Conservation (phyloP, 2,329 filamentous ascomycete genomes). For the Pseudodiploospora longispora region DNA sequence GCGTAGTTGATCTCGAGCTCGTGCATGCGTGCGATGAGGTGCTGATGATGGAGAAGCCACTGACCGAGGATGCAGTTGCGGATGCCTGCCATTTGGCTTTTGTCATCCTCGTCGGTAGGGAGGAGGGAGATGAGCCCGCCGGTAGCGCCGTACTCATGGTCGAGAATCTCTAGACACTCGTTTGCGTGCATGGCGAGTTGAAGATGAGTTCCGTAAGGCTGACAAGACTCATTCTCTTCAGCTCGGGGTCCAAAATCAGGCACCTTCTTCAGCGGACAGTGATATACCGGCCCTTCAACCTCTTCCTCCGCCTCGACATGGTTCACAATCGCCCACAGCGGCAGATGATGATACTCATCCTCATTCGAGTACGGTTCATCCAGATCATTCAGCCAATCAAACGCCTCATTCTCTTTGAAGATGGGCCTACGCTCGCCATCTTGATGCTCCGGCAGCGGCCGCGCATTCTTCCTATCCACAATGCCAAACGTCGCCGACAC, state of each 20-base stretch:
- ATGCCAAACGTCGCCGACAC: slow-evolving; percentile 24
- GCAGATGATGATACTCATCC: slow-evolving; percentile 38
- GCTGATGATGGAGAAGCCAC: slow-evolving; percentile 46
- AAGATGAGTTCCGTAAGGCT: slow-evolving; percentile 38
- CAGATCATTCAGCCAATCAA: slow-evolving; percentile 50
- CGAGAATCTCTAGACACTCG: slow-evolving; percentile 49
- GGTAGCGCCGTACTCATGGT: slow-evolving; percentile 48
- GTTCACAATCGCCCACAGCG: slow-evolving; percentile 39
- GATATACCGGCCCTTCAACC: slow-evolving; percentile 30
- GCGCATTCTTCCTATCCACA: slow-evolving; percentile 9
- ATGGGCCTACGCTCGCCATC: slow-evolving; percentile 18
- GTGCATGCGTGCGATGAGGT: slow-evolving; percentile 46
- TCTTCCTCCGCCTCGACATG: slow-evolving; percentile 35
- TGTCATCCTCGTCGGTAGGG: slow-evolving; percentile 31
- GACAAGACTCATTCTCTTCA: slow-evolving; percentile 11
- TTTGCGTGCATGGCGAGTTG: slow-evolving; percentile 50
- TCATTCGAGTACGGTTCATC: slow-evolving; percentile 39
- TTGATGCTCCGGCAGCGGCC: background rate
- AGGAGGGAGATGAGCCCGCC: slow-evolving; percentile 50
- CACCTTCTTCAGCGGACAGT: slow-evolving; percentile 35
- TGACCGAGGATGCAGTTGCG: slow-evolving; percentile 49
- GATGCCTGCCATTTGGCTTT: slow-evolving; percentile 31
- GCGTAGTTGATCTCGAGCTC: slow-evolving; percentile 48
- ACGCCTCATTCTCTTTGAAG: slow-evolving; percentile 39
- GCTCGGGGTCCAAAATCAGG: slow-evolving; percentile 12